A percentile compares a stretch with the other conserved stretches of the same genome.
These are phyloP conservation scores for Botrytis tulipae DNA, from an alignment of 2,329 filamentous ascomycete genomes.

Conservation along the genomic window DNA sequence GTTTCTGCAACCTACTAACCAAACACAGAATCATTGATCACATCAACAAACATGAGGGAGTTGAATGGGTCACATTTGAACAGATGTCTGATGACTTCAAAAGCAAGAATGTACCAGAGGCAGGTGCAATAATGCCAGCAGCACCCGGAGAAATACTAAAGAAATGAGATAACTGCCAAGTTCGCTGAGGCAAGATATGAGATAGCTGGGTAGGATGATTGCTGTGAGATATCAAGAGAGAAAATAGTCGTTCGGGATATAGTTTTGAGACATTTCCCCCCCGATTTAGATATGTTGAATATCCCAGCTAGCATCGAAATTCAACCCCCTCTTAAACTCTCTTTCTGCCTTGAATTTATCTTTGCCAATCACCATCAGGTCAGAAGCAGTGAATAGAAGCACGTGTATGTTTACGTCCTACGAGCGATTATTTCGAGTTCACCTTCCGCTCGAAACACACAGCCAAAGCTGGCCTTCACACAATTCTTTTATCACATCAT, in stretches of 20 bases:
- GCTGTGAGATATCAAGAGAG: background rate
- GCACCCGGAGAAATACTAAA: conserved; percentile 50
- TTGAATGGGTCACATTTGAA: conserved; percentile 68
- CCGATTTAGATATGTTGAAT: background rate
- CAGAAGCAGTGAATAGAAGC: background rate
- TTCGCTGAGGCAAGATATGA: background rate
- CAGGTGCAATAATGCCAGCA: conserved; percentile 61
- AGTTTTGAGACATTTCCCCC: background rate
- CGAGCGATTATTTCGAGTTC: background rate
- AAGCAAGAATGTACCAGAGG: conserved; percentile 55
- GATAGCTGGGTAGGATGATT: background rate
- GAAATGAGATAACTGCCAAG: background rate
- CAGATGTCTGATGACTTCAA: conserved; percentile 74
- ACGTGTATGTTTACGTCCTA: background rate
- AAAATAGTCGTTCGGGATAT: background rate
- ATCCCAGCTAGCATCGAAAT: background rate
- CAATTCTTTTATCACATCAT: background rate
- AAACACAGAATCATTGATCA: conserved; percentile 62
- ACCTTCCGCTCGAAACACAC: background rate
- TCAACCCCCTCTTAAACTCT: background rate
- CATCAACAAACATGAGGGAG: conserved; percentile 60
- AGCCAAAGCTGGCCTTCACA: background rate
- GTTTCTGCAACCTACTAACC: background rate
- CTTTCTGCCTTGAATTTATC: background rate
- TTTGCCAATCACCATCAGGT: background rate